Conservation (phyloP, 2,329 filamentous ascomycete genomes). For the Onygenales sp. region DNA sequence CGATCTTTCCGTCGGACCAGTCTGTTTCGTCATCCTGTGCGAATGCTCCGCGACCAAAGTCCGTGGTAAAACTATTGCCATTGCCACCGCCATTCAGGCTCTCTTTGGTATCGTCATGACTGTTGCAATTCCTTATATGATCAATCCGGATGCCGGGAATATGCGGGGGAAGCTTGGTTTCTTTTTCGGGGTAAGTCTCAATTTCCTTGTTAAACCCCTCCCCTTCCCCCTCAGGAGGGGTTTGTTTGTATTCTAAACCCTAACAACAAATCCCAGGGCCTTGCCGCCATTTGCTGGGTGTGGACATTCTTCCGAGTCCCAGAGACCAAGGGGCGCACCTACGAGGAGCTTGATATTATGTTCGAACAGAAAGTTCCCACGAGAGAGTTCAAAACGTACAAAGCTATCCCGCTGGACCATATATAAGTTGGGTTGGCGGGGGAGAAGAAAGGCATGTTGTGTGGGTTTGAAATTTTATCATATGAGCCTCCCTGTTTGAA, state of each 20-base stretch:
- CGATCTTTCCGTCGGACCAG: slow-evolving; percentile 30
- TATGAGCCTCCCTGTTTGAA: no score
- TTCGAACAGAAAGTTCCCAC: slow-evolving; percentile 32
- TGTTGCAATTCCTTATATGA: slow-evolving; percentile 31
- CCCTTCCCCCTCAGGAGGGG: not conserved
- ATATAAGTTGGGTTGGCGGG: not conserved
- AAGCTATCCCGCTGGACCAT: not conserved
- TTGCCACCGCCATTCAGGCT: slow-evolving; percentile 31
- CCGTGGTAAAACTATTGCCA: slow-evolving; percentile 36
- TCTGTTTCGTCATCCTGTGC: slow-evolving; percentile 38
- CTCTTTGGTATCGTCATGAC: slow-evolving; percentile 32
- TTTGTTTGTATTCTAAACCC: not conserved
- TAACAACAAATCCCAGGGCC: slow-evolving; percentile 2
- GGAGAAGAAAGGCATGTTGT: no score
- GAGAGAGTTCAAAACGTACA: slow-evolving; percentile 25
- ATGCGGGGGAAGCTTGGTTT: slow-evolving; percentile 27
- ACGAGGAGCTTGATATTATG: slow-evolving; percentile 25
- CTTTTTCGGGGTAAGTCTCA: slow-evolving; percentile 20
- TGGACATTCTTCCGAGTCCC: slow-evolving; percentile 16
- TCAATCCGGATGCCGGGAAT: slow-evolving; percentile 29
- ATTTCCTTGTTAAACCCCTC: not conserved
- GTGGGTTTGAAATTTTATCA: no score
- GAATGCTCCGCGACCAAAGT: slow-evolving; percentile 36
- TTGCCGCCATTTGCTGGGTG: slow-evolving; percentile 11
- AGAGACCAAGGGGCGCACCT: slow-evolving; percentile 14